Percentiles rank a stretch among this genome's conserved stretches.
These are phyloP conservation scores for Diaporthe velutina DNA, from an alignment of 2,329 filamentous ascomycete species.

Conservation along the genomic window DNA sequence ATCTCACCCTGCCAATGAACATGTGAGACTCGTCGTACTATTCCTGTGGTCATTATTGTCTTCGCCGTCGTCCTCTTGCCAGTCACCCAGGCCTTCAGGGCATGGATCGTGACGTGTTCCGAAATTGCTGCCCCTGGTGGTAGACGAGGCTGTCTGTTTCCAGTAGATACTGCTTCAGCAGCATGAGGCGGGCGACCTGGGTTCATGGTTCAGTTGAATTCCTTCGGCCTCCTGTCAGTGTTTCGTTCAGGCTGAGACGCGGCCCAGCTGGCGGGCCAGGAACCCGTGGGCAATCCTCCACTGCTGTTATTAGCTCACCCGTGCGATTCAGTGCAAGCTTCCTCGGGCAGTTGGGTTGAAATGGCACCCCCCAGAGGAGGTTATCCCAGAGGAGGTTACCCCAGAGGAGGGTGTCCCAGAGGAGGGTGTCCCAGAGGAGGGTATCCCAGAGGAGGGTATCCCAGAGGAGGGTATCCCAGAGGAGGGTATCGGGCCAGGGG, in stretches of 20 bases:
- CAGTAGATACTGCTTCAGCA: slow-evolving; percentile 4
- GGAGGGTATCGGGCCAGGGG: no score
- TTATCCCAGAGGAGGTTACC: no score
- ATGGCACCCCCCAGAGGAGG: not conserved
- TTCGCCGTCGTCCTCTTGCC: no score
- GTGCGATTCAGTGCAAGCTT: slow-evolving; percentile 19
- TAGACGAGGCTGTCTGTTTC: slow-evolving; percentile 13
- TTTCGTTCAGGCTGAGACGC: not conserved
- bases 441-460: no score
- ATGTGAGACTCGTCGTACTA: not conserved
- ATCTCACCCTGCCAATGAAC: not conserved
- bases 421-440: no score
- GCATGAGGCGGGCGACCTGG: not conserved
- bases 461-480: not conserved
- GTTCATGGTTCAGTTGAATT: not conserved
- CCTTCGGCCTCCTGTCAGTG: not conserved
- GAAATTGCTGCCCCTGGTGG: not conserved
- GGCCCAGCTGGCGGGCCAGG: not conserved
- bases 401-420: no score
- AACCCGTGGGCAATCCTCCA: slow-evolving; percentile 13
- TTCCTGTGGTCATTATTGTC: not conserved
- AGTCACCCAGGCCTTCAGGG: no score
- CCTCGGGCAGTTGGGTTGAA: not conserved
- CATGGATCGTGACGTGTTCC: not conserved
- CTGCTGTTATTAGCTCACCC: slow-evolving; percentile 12